Conservation (phyloP, 202 grass and related monocot species). For the Eragrostis tef region DNA sequence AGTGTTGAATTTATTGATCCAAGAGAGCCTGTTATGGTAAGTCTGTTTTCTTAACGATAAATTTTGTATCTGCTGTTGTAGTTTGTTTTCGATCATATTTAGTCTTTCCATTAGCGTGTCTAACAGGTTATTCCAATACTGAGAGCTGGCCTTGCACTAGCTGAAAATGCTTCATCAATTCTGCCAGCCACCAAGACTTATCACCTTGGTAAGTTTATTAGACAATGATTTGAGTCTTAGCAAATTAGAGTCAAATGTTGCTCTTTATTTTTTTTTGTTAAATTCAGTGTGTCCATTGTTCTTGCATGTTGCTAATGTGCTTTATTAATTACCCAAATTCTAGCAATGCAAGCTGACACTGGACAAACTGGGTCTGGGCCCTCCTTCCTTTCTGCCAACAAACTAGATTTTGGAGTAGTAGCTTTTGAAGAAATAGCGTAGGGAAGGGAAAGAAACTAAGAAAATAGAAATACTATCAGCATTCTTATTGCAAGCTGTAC, state of each 20-base stretch:
- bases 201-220: constrained; percentile 75
- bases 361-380: no score
- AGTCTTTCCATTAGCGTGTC: constrained; percentile 47
- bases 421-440: no score
- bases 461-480: no score
- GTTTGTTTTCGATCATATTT: constrained; percentile 45
- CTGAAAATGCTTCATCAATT: constrained; percentile 77
- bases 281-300: constrained; percentile 8
- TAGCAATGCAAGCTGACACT: not conserved
- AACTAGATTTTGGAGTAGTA: no score
- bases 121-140: constrained; percentile 94
- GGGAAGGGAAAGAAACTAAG: no score
- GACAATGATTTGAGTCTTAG: not conserved
- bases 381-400: no score
- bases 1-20: constrained; percentile 94
- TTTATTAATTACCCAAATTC: not conserved
- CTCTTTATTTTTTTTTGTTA: not conserved
- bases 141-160: constrained; percentile 91
- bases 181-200: constrained; percentile 91
- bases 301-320: constrained; percentile 15
- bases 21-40: constrained; percentile 82
- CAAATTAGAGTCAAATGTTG: constrained; percentile 1
- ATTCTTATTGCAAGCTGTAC: no score
- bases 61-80: constrained; percentile 33
- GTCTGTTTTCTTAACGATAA: constrained; percentile 40